These are phyloP conservation scores for Ceratocystis alfenasii DNA, from an alignment of 2,329 filamentous ascomycete genomes.

Conservation along the genomic window DNA sequence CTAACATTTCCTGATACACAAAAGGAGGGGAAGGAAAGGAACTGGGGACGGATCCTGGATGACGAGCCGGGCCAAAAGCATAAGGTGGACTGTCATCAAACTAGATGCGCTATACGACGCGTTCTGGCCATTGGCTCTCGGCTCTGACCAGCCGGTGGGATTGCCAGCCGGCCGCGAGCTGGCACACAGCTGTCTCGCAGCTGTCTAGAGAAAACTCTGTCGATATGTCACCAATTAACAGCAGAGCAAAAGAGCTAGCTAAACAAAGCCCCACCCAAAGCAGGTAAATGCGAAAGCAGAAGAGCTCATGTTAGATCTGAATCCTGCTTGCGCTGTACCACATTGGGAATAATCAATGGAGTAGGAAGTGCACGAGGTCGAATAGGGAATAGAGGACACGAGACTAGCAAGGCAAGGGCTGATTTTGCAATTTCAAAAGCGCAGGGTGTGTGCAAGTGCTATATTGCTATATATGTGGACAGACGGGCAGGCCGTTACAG, in stretches of 20 bases:
- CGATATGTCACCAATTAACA: conserved; percentile 3
- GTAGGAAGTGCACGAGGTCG: neutral
- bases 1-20: too few species aligned
- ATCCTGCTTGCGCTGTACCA: neutral
- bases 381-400: neutral
- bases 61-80: neutral
- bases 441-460: neutral
- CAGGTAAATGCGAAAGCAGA: neutral
- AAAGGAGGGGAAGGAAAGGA: too few species aligned
- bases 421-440: neutral
- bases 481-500: too few species aligned
- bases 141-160: neutral
- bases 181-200: neutral
- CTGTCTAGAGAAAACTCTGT: neutral
- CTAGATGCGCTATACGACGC: neutral
- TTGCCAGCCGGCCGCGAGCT: neutral
- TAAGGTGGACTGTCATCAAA: neutral
- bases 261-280: neutral
- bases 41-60: too few species aligned
- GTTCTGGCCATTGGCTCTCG: neutral
- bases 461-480: neutral
- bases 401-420: neutral
- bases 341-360: neutral
- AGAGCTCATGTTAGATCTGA: neutral
- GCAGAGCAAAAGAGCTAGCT: neutral